Conservation (phyloP, 306 rosid species). For the Inga laurina region DNA sequence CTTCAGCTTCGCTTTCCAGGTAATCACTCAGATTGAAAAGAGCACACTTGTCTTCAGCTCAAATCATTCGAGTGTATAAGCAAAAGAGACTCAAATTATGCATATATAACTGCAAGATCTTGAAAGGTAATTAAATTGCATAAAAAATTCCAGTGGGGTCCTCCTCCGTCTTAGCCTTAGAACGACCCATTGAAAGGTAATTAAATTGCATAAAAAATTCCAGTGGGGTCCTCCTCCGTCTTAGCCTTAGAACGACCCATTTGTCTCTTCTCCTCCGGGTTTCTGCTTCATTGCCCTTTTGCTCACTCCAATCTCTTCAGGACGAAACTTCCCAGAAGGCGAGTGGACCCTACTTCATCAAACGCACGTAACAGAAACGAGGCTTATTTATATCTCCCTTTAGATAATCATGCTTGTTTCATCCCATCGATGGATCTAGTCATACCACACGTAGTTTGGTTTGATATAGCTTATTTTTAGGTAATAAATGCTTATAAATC, state of each 20-base stretch:
- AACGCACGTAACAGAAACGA: neutral
- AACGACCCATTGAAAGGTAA: neutral
- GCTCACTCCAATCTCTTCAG: neutral
- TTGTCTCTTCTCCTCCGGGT: too few relatives aligned
- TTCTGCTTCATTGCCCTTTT: too few relatives aligned
- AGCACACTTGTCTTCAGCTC: constrained; percentile 1
- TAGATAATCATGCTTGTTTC: too few relatives aligned
- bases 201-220: constrained; percentile 27
- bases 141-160: constrained; percentile 36
- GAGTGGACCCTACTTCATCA: neutral
- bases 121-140: constrained; percentile 15
- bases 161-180: neutral
- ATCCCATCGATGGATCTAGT: too few relatives aligned
- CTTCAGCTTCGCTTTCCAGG: neutral
- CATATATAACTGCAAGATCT: neutral
- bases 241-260: too few relatives aligned
- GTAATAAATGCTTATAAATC: too few relatives aligned
- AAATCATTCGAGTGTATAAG: neutral
- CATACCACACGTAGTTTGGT: too few relatives aligned
- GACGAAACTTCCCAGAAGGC: neutral
- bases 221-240: constrained; percentile 31
- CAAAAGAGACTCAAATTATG: neutral
- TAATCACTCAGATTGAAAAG: neutral
- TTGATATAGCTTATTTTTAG: too few relatives aligned
- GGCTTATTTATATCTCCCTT: neutral